These are phyloP conservation scores for Lablab purpureus DNA, from an alignment of 306 rosid genomes.

Conservation along the genomic window DNA sequence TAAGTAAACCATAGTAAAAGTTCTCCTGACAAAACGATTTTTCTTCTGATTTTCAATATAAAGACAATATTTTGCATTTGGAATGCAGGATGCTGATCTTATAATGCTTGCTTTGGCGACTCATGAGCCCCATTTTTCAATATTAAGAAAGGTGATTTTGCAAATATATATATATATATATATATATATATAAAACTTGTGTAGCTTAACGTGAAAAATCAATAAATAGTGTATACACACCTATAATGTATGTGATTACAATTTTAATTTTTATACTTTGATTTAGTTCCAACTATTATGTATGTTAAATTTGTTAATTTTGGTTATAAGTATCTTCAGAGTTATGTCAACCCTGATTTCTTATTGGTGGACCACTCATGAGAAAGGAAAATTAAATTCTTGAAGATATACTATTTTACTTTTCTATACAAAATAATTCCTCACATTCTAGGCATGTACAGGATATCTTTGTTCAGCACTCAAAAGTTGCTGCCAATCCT, in stretches of 20 bases:
- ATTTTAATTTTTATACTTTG: too few species aligned
- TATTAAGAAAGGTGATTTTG: slow-evolving; percentile 63
- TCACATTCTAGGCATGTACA: not conserved
- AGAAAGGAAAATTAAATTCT: too few species aligned
- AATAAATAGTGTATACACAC: too few species aligned
- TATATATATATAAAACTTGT: not conserved
- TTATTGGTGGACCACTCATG: too few species aligned
- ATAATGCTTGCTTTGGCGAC: slow-evolving; percentile 65
- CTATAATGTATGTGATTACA: too few species aligned
- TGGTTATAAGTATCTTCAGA: too few species aligned
- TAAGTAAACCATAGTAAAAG: slow-evolving; percentile 3
- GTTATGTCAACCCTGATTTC: too few species aligned
- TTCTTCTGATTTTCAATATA: not conserved
- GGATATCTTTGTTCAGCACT: slow-evolving; percentile 25
- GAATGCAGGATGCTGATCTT: slow-evolving; percentile 69
- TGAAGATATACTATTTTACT: not conserved
- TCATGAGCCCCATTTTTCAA: slow-evolving; percentile 73
- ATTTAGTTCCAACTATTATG: too few species aligned
- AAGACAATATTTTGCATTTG: slow-evolving; percentile 1
- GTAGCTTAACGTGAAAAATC: too few species aligned
- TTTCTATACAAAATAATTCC: not conserved
- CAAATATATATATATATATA: too few species aligned
- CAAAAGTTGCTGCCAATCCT: not conserved
- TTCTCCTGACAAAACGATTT: not conserved
- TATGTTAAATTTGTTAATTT: too few species aligned